Evolutionary conservation across 2,329 filamentous ascomycete genomes (phyloP), one percentile per base, ranked within the genome.

Genomic region (Geoglossum cookeanum): DNA sequence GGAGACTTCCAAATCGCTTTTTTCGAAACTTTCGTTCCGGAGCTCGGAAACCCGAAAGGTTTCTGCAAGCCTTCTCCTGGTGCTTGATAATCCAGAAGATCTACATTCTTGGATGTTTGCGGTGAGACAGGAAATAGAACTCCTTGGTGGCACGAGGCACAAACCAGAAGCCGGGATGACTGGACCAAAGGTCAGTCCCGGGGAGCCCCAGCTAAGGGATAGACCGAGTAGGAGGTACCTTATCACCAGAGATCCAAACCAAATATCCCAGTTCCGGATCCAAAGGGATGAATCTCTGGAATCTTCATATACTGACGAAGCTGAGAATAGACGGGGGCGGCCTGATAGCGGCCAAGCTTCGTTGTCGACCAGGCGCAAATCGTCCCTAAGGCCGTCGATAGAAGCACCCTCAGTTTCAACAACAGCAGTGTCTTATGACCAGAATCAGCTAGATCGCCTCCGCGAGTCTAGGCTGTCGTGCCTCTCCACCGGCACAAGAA

Each of bases 101-200:
- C 86, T 91, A 84, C 83, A 88, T 59, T 71, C 73, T 48, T 92
- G 87, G 87, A 79, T 91, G 66, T 74, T 76, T 0, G 74, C 76
- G 0, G 71, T 91, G 33, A 78, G 86, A 44, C 76, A 76, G 57
- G 81, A 86, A 64, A 89, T 91, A 55, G 81, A 87, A 62, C 72
- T 74, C 4, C 69, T 86, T 6, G 84, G 84, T 32, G 85, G 85
- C 17, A 83, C 78, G 13, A 47, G 44, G 27, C 55, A 42, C 27
- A 48, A 51, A 33, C 30, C 49, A 13, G 55, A 57, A 5, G 55
- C 47, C 17, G 44, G 55, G 11, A 51, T 49, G 55, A 33, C 27
- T n/a, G 55, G 49, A 29, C n/a, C 30, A 2, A 35, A 47, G 22
- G 27, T n/a, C 3, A 48, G 30, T 7, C 29, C 44, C 4, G 48